Evolutionary conservation across 164 flowering plant species (phyloP).

Genomic region (Macadamia integrifolia): DNA sequence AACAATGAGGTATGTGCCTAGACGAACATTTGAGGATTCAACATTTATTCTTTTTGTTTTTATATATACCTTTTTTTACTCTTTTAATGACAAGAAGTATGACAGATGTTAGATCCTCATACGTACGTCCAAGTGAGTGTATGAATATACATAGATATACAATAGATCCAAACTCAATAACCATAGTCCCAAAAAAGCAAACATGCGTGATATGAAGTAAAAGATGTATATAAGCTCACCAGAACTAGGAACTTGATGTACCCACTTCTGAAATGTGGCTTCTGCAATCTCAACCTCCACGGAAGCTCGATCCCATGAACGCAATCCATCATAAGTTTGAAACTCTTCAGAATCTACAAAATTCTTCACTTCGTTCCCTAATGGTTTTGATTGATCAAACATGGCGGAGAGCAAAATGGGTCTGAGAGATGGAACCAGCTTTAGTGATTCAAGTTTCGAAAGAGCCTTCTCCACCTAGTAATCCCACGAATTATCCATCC

Average conservation of each 20-base stretch:
- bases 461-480: slow-evolving; percentile 64
- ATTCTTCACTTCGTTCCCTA: background rate
- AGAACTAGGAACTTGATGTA: slow-evolving; percentile 20
- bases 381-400: slow-evolving; percentile 2
- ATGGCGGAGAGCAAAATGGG: slow-evolving; percentile 42
- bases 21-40: too few species aligned
- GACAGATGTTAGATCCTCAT: too few species aligned
- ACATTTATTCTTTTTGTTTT: too few species aligned
- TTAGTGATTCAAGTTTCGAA: slow-evolving; percentile 40
- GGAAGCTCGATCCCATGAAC: slow-evolving; percentile 26
- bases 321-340: slow-evolving; percentile 21
- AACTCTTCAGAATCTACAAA: background rate
- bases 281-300: slow-evolving; percentile 29
- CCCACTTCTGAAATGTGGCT: slow-evolving; percentile 30
- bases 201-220: background rate
- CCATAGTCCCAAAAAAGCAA: background rate
- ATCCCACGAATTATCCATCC: slow-evolving; percentile 52
- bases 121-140: too few species aligned
- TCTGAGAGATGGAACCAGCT: slow-evolving; percentile 66
- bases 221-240: slow-evolving; percentile 11
- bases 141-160: too few species aligned
- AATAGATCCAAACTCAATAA: background rate
- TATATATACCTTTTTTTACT: too few species aligned
- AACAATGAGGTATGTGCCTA: too few species aligned
- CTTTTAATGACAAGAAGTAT: too few species aligned